Percentiles rank a stretch among this genome's conserved stretches.
phyloP scores from a whole-genome alignment of 768 basidiomycete genomes.

The Suillus tomentosus region DNA sequence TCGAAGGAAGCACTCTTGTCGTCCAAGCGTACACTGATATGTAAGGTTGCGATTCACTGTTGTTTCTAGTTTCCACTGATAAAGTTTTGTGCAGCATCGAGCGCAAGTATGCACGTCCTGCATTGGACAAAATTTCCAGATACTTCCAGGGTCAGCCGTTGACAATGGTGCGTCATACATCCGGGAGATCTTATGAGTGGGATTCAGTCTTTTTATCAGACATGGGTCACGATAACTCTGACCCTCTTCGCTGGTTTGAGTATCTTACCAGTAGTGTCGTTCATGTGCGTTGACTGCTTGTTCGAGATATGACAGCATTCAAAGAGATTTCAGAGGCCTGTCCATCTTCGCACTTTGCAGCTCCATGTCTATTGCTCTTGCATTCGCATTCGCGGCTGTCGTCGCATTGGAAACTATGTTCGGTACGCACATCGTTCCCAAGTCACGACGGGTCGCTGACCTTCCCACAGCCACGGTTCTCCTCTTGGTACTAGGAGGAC shows the following conservation, averaged over 20 bases:
- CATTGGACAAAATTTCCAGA: slow-evolving; percentile 26
- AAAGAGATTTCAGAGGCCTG: slow-evolving; percentile 24
- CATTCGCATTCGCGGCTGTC: slow-evolving; percentile 34
- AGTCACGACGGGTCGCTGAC: slow-evolving; percentile 7
- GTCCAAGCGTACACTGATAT: slow-evolving; percentile 34
- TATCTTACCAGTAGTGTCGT: slow-evolving; percentile 35
- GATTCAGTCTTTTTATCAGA: slow-evolving; percentile 31
- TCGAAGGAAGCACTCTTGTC: slow-evolving; percentile 27
- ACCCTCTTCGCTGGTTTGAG: slow-evolving; percentile 41
- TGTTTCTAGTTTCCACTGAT: slow-evolving; percentile 1
- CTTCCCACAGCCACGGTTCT: slow-evolving; percentile 35
- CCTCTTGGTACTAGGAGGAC: slow-evolving; percentile 33
- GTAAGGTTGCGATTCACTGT: slow-evolving; percentile 16
- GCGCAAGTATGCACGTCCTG: slow-evolving; percentile 44
- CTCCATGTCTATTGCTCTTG: slow-evolving; percentile 40
- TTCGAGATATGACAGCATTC: slow-evolving; percentile 15
- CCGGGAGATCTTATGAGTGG: slow-evolving; percentile 5
- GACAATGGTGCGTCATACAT: slow-evolving; percentile 23
- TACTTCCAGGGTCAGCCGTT: slow-evolving; percentile 29
- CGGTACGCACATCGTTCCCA: slow-evolving; percentile 21
- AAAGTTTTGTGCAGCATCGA: slow-evolving; percentile 39
- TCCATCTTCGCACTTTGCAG: slow-evolving; percentile 39
- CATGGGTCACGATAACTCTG: slow-evolving; percentile 30
- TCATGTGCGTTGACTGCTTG: slow-evolving; percentile 37
- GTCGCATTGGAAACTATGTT: slow-evolving; percentile 32